Evolutionary conservation across 768 basidiomycete genomes (phyloP).

Genomic region (Xanthoconium purpureum): DNA sequence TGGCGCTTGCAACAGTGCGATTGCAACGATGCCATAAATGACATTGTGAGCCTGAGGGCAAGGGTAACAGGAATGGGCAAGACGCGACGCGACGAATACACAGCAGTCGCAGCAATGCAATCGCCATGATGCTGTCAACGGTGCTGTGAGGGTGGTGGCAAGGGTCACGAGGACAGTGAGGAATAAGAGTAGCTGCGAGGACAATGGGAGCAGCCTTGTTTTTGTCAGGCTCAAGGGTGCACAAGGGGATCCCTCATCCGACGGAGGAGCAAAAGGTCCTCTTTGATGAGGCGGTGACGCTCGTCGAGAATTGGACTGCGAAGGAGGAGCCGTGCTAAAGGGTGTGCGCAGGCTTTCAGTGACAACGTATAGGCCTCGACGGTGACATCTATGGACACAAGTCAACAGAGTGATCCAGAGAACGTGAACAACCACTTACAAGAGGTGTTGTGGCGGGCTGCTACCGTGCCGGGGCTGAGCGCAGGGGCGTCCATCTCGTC

Average conservation of each 20-base stretch:
- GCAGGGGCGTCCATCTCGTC: conserved; percentile 93
- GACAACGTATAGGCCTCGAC: conserved; percentile 97
- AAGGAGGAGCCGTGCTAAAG: no score
- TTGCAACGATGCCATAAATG: no score
- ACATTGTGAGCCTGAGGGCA: no score
- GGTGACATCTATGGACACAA: conserved; percentile 68
- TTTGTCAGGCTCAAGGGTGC: conserved; percentile 12
- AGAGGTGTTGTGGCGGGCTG: conserved; percentile 92
- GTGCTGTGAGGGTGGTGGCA: no score
- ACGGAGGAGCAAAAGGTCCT: conserved; percentile 59
- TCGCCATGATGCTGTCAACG: no score
- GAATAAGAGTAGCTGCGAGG: no score
- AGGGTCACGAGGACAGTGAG: no score
- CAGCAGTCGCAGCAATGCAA: no score
- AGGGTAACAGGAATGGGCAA: no score
- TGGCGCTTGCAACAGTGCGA: no score
- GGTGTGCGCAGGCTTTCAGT: conserved; percentile 52
- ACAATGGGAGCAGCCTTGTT: background rate
- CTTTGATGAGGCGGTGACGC: conserved; percentile 68
- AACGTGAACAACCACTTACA: conserved; percentile 45
- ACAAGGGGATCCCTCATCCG: conserved; percentile 34
- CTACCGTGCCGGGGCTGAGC: conserved; percentile 97
- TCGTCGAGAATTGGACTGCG: conserved; percentile 50
- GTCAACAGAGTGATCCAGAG: background rate
- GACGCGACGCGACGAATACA: no score